A percentile compares a stretch with the other conserved stretches of the same genome.
phyloP scores from a whole-genome alignment of 1,139 yeast genomes.

The Taiozyma sp. region DNA sequence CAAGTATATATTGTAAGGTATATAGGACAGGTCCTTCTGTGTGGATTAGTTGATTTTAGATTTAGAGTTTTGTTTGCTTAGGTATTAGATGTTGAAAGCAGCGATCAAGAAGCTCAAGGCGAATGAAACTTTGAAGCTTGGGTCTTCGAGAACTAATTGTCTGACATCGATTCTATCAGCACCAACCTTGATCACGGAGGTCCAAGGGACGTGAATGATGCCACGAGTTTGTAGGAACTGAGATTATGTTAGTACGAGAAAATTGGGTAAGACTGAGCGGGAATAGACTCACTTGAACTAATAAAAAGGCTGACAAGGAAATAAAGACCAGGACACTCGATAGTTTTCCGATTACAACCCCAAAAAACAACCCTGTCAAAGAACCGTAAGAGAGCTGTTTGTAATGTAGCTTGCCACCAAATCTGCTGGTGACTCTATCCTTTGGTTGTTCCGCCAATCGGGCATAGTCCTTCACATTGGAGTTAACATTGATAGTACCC shows the following conservation, averaged over 20 bases:
- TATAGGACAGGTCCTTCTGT: not conserved
- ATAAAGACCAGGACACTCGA: conserved; percentile 49
- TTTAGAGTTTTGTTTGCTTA: conserved; percentile 17
- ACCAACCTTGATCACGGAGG: conserved; percentile 43
- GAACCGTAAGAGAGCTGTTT: conserved; percentile 60
- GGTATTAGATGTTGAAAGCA: conserved; percentile 54
- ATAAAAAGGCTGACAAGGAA: conserved; percentile 40
- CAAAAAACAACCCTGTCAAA: conserved; percentile 51
- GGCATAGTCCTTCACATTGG: conserved; percentile 6
- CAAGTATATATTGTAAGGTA: not conserved
- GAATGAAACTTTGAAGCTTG: conserved; percentile 57
- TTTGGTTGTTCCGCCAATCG: conserved; percentile 9
- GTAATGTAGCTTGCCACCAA: conserved; percentile 43
- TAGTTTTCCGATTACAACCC: conserved; percentile 55
- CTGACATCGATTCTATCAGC: conserved; percentile 45
- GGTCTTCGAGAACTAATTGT: conserved; percentile 48
- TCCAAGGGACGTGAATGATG: conserved; percentile 52
- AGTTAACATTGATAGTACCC: conserved; percentile 16
- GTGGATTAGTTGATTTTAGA: not conserved
- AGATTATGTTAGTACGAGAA: conserved; percentile 11
- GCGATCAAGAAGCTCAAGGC: conserved; percentile 54
- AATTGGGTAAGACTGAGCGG: not conserved
- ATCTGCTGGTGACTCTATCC: conserved; percentile 18
- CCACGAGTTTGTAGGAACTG: conserved; percentile 54
- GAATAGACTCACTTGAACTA: conserved; percentile 21